Conservation (phyloP, 208 protist species). For the Crithidia sp. region DNA sequence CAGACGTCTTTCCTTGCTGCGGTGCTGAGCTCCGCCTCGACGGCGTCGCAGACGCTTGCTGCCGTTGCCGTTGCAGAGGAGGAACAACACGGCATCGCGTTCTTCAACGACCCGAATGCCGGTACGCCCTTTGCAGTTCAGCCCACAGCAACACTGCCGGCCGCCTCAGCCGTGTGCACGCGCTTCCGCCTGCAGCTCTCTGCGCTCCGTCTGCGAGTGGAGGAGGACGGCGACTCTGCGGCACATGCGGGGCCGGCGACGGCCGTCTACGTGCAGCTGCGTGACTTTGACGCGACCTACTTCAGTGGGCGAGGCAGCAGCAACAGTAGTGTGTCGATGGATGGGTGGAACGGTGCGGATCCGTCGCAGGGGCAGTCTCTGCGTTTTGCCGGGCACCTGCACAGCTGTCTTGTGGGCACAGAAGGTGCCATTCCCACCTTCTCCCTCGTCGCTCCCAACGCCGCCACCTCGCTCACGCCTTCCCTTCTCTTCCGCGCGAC, state of each 20-base stretch:
- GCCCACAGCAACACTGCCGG: too few species aligned
- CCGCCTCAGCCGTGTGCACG: too few species aligned
- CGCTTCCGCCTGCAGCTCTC: conserved; percentile 15
- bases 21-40: conserved; percentile 10
- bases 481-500: conserved; percentile 8
- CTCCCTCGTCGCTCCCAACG: conserved; percentile 1
- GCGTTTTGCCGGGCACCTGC: conserved; percentile 13
- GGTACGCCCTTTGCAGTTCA: too few species aligned
- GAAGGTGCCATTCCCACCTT: conserved; percentile 28
- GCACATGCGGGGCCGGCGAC: not conserved
- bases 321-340: not conserved
- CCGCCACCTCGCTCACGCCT: not conserved
- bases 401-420: conserved; percentile 25
- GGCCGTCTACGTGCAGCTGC: conserved; percentile 28
- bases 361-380: not conserved
- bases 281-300: conserved; percentile 17
- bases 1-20: conserved; percentile 24
- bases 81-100: too few species aligned
- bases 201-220: conserved; percentile 20
- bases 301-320: not conserved
- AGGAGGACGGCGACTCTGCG: conserved; percentile 8
- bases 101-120: too few species aligned
- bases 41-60: conserved; percentile 10
- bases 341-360: not conserved
- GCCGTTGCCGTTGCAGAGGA: not conserved